Percentiles rank a stretch among this genome's conserved stretches.
phyloP scores from a whole-genome alignment of 441 rosid species.

The Cnidoscolus chayamansa region DNA sequence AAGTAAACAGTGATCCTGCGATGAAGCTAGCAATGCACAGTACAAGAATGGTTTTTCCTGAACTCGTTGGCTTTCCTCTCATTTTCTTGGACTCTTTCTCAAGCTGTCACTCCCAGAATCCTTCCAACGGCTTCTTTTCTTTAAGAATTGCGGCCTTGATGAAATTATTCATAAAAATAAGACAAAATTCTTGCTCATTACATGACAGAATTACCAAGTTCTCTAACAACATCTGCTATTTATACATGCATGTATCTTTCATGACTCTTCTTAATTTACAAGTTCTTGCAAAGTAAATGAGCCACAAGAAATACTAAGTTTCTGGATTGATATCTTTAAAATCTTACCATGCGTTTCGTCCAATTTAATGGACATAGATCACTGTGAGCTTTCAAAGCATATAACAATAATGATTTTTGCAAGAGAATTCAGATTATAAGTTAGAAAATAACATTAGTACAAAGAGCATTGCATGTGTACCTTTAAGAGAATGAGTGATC shows the following conservation, averaged over 20 bases:
- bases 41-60: slow-evolving; percentile 55
- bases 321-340: too few species aligned
- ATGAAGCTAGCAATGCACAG: slow-evolving; percentile 68
- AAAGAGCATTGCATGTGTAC: slow-evolving; percentile 7
- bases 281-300: background rate
- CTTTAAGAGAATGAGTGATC: slow-evolving; percentile 18
- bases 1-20: slow-evolving; percentile 60
- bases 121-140: slow-evolving; percentile 17
- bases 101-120: slow-evolving; percentile 23
- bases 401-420: background rate
- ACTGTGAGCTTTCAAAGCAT: too few species aligned
- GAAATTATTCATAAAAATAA: slow-evolving; percentile 14
- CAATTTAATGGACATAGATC: too few species aligned
- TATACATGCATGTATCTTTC: background rate
- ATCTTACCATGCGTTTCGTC: too few species aligned
- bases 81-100: slow-evolving; percentile 42
- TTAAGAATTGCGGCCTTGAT: slow-evolving; percentile 13
- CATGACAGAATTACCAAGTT: background rate
- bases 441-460: background rate
- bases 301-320: background rate
- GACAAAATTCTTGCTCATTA: background rate
- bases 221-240: background rate
- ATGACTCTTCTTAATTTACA: background rate
- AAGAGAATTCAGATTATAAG: background rate
- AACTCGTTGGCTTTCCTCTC: slow-evolving; percentile 54